Base-by-base conservation (phyloP, 2,329 filamentous ascomycete genomes). In the Thielaviopsis musarum region DNA sequence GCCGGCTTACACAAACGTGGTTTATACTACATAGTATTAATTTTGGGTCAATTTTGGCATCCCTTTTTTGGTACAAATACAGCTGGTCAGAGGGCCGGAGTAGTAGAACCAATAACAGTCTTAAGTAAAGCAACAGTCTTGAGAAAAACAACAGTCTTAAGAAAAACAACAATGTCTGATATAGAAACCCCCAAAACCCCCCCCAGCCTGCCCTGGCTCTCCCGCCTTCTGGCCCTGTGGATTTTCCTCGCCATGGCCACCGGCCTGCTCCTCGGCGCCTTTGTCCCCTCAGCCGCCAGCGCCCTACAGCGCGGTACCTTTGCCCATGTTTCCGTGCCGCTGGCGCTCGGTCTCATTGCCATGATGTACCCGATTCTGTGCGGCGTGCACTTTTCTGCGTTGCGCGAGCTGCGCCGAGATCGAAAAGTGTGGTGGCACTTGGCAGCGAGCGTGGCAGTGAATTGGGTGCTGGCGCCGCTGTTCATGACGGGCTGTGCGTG, bases 351-450 rank as follows among this genome's bases (percentile, higher is more conserved):
- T 0, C 72, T 95, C 0, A 76, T 95, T 1, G 83, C 94, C 51
- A 95, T 95, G 88, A 95, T 95, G 88, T 95, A 93, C 67, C 90
- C 89, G 0, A 94, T 95, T 62, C 74, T 95, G 0, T 94, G 88
- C 77, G 93, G 93, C 69, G 85, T 94, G 5, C 81, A 81, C 49
- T 93, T 82, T 70, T 88, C 94, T 69, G 79, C 80, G 0, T 71
- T 94, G 10, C 87, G 89, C 68, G 72, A 78, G 2, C 73, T 88
- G 3, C 78, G 93, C 61, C 69, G 72, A 2, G 74, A 81, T 2
- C 75, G 75, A 2, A 73, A 74, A 0, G 73, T 94, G 2, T 95
- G 87, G 88, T 80, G 81, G 56, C 88, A 95, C 69, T 80, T 95
- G n/a, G 73, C 68, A 0, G 87, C 95, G 65, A 90, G 85, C 60